Evolutionary conservation across 2,329 filamentous ascomycete genomes (phyloP).

Genomic region (Cryphonectria japonica): DNA sequence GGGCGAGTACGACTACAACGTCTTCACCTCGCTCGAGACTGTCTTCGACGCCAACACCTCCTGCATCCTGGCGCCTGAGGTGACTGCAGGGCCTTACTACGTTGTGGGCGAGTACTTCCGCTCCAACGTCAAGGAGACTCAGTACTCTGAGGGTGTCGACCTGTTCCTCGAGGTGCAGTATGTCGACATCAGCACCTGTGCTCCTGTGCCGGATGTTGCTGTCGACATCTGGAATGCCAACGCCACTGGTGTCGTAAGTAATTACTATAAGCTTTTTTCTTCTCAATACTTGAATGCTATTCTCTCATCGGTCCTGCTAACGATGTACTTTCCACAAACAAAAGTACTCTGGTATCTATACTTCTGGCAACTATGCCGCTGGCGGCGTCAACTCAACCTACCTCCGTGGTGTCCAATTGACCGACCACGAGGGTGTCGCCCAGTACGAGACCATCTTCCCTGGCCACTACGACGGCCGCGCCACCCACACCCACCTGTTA

Average conservation of each 20-base stretch:
- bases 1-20: slow-evolving; percentile 34
- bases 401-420: slow-evolving; percentile 28
- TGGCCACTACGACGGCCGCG: slow-evolving; percentile 27
- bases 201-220: slow-evolving; percentile 45
- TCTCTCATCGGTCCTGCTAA: slow-evolving; percentile 37
- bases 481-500: slow-evolving; percentile 31
- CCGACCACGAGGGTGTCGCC: slow-evolving; percentile 28
- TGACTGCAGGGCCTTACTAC: slow-evolving; percentile 42
- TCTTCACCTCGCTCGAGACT: slow-evolving; percentile 40
- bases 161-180: slow-evolving; percentile 43
- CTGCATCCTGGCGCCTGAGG: slow-evolving; percentile 41
- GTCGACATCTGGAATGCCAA: slow-evolving; percentile 52
- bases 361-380: slow-evolving; percentile 32
- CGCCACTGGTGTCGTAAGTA: slow-evolving; percentile 40
- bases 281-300: background rate
- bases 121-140: slow-evolving; percentile 47
- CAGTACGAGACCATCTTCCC: slow-evolving; percentile 29
- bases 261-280: background rate
- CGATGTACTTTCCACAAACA: background rate
- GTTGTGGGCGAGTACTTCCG: slow-evolving; percentile 51
- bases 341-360: slow-evolving; percentile 40
- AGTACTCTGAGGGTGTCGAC: slow-evolving; percentile 45
- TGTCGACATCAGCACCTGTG: slow-evolving; percentile 45
- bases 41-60: slow-evolving; percentile 42
- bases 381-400: slow-evolving; percentile 27